phyloP scores from a whole-genome alignment of 495 filamentous ascomycete species.

The Penicillium taxi region DNA sequence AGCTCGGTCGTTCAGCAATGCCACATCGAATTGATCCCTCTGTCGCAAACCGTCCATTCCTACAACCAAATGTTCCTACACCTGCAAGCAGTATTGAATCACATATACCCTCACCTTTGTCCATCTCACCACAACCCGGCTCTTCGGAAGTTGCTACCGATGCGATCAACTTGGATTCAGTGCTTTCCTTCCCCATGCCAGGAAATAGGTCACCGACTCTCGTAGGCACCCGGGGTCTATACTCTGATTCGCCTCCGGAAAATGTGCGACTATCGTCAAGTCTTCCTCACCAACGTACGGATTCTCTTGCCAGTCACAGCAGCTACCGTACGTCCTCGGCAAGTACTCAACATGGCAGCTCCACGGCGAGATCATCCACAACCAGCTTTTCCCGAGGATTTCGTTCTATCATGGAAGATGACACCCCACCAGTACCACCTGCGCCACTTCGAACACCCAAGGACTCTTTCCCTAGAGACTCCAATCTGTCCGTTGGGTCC shows the following conservation, averaged over 20 bases:
- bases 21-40: constrained; percentile 49
- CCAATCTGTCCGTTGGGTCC: constrained; percentile 18
- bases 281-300: constrained; percentile 26
- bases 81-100: constrained; percentile 50
- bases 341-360: constrained; percentile 37
- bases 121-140: constrained; percentile 40
- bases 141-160: constrained; percentile 26
- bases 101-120: constrained; percentile 52
- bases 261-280: constrained; percentile 22
- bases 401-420: constrained; percentile 28
- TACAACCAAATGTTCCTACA: constrained; percentile 49
- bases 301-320: constrained; percentile 36
- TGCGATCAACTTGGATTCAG: constrained; percentile 47
- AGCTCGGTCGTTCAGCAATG: constrained; percentile 19
- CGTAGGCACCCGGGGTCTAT: constrained; percentile 23
- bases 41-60: constrained; percentile 53
- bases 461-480: constrained; percentile 17
- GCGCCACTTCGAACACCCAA: constrained; percentile 22
- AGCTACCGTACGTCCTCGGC: constrained; percentile 38
- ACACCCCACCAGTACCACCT: constrained; percentile 32
- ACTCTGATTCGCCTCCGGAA: constrained; percentile 7
- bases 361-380: constrained; percentile 34
- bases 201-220: constrained; percentile 29
- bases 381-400: constrained; percentile 28
- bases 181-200: constrained; percentile 55